Evolutionary conservation across 768 basidiomycete genomes (phyloP), one percentile per base, ranked within the genome.

Genomic region (Exidia glandulosa): DNA sequence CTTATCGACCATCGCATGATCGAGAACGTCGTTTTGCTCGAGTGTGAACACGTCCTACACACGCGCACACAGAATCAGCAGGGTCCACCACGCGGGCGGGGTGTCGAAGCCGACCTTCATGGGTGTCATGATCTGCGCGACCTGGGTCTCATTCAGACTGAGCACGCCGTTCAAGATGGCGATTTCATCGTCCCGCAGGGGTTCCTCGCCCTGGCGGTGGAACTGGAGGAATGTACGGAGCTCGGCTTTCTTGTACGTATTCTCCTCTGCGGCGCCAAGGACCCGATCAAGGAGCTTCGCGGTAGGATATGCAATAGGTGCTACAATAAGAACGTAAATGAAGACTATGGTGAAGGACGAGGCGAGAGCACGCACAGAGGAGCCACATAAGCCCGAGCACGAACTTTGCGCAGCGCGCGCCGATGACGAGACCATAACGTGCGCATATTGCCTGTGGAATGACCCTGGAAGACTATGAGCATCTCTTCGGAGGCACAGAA

Each of bases 171-270:
- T 68, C 29, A 73, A 73, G 52, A 91, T 91, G 60, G 81, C 78
- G 36, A 91, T 88, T 66, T 91, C 89, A 58, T 90, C 89, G 66
- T 90, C 89, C 3, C 87, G 77, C 1, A 91, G 76, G 0, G 86
- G 62, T 31, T 90, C 88, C 30, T 59, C 36, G 31, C 61, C 61
- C 0, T 37, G 29, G 3, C 27, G 29, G 30, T 61, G 48, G 7
- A 64, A 61, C 57, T 76, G 75, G 13, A 91, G 76, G 73, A 92
- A 90, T 0, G 85, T 85, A 64, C 86, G 86, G 45, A 88, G 77
- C 61, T 87, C 84, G 0, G 87, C 88, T 69, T 91, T 91, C 66
- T 90, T 90, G 74, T 92, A 92, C 0, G 86, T 88, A 45, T 82
- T 3, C 32, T 41, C 76, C 64, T 90, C 88, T 64, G 86, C 79